Evolutionary conservation across 2,329 filamentous ascomycete species (phyloP), one percentile per base, ranked within the genome.

Genomic region (Dactylellina drechsleri): DNA sequence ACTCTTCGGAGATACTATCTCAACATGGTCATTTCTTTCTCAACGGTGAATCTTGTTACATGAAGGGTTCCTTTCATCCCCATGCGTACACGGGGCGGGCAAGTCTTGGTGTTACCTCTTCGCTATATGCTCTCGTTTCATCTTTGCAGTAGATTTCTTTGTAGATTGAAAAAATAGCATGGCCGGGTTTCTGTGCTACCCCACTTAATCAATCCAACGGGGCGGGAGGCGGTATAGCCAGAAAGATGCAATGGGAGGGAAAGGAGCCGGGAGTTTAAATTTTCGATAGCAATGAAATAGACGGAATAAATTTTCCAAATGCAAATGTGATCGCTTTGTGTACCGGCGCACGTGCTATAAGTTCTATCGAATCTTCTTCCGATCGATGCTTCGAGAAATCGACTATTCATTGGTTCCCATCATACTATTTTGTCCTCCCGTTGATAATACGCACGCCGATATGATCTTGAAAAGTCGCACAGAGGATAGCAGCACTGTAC

Each of bases 341-440:
- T 61, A 50, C 23, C 43, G 18, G 23, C 31, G 28, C 61, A 66
- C 61, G 68, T 73, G 61, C 68, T 26, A 49, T 31, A 53, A 20
- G 43, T 72, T 65, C 60, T 41, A 66, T 72, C 50, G 60, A 72
- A 72, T 13, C 6, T 72, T 66, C 60, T 66, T 54, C 60, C 36
- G 53, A 60, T 64, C 66, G 58, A 59, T 58, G 47, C 52, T 36
- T n/a, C 3, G 47, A 45, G 18, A 52, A 16, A 10, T 18, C 31
- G 1, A 13, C 1, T 8, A 47, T 47, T 23, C 31, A 67, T 64
- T 74, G 62, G 49, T 43, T 62, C 31, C 62, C 57, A 73, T 58
- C 20, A 13, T 31, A 13, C 1, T 12, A 4, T 40, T 60, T 47
- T 57, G 50, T 58, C 52, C 41, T 58, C 52, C 62, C 56, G 61